Conservation (phyloP, 768 basidiomycete species). For the Hydnomerulius pinastri region DNA sequence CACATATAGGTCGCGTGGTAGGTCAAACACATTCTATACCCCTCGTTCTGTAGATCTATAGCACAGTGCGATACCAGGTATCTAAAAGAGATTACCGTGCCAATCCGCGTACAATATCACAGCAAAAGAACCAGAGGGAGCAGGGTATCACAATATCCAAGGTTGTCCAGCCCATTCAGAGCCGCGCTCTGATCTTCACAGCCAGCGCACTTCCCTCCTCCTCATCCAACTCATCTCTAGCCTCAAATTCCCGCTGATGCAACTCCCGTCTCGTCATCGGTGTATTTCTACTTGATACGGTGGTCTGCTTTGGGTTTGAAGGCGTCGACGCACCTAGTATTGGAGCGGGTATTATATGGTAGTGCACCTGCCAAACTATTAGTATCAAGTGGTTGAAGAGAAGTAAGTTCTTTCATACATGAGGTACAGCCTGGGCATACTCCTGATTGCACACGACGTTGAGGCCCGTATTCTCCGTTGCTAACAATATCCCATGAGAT, state of each 20-base stretch:
- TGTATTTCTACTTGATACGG: not conserved
- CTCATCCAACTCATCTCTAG: constrained; percentile 59
- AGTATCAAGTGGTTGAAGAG: not conserved
- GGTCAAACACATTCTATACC: too few relatives aligned
- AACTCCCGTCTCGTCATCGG: constrained; percentile 51
- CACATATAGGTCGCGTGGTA: too few relatives aligned
- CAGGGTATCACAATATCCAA: not conserved
- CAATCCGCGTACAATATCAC: not conserved
- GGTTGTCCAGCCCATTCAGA: constrained; percentile 27
- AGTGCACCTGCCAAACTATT: constrained; percentile 58
- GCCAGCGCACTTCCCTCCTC: constrained; percentile 52
- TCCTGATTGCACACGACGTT: constrained; percentile 83
- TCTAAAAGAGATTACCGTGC: not conserved
- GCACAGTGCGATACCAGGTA: too few relatives aligned
- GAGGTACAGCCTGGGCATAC: constrained; percentile 79
- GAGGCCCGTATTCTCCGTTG: constrained; percentile 59
- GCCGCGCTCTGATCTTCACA: constrained; percentile 44
- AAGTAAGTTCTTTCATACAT: constrained; percentile 44
- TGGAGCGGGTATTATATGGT: constrained; percentile 77
- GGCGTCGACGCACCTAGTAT: constrained; percentile 30
- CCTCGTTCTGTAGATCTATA: too few relatives aligned
- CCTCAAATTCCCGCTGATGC: constrained; percentile 61
- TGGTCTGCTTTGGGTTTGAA: not conserved
- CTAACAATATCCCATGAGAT: not conserved
- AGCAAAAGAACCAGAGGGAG: not conserved